Evolutionary conservation across 2,329 filamentous ascomycete genomes (phyloP), one percentile per base, ranked within the genome.

Genomic region (Colletotrichum orchidophilum): DNA sequence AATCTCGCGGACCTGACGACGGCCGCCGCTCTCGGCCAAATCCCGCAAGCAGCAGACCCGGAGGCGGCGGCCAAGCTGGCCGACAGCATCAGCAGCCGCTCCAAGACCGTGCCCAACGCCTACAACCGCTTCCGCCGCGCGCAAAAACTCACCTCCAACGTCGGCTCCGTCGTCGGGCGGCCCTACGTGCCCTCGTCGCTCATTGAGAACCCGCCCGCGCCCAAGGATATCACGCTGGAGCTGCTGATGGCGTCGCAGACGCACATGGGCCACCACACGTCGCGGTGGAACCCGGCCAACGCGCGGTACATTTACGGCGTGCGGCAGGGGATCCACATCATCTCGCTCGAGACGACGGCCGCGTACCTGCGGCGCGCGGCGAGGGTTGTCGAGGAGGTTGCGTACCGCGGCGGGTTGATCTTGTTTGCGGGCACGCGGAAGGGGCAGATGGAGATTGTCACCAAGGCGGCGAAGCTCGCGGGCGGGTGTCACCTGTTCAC

Each of bases 271-370:
- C 96, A 99, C 83, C 90, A 93, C 77, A 96, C 93, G 0, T 94
- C 94, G 73, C 88, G 95, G 60, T 99, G 96, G 96, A 97, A 99
- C 83, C 95, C 96, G 12, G 92, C 91, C 63, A 99, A 98, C 84
- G 92, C 95, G 74, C 90, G 93, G 75, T 98, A 98, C 84, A 98
- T 99, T 80, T 95, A 94, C 80, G 96, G 96, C 76, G 90, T 97
- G 73, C 89, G 96, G 54, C 89, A 96, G 75, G 94, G 93, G 18
- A 92, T 97, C 72, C 96, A 98, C 83, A 95, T 99, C 80, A 97
- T 99, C 81, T 93, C 92, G 11, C 91, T 98, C 3, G 96, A 99
- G 80, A 88, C 91, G 71, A 98, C 94, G 35, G 94, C 95, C 15
- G 92, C 95, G 18, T 92, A 98, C 82, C 88, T 99, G 66, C 91